Base-by-base conservation (phyloP, 73 alveolate genomes). In the Effrenium voratum region DNA sequence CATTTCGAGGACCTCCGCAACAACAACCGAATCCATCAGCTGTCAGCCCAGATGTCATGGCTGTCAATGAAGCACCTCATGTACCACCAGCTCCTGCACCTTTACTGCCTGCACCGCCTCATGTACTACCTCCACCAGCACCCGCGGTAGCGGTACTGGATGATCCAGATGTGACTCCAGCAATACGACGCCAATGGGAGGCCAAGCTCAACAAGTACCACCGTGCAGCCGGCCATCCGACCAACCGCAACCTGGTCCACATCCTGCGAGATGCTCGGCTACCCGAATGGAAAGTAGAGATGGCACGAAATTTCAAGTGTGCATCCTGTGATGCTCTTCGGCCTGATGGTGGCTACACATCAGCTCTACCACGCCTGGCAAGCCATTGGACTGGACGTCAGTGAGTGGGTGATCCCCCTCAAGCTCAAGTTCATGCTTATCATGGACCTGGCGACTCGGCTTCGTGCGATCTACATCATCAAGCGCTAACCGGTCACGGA, bases 281-380 rank as follows among this genome's bases (percentile, higher is more conserved):
- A 6, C 50, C 24, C 5, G 28, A 46, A n/a, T 72, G 83, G 83
- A 72, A 72, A 49, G 83, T 72, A 46, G 5, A 34, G 50, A 72
- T 72, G 83, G 83, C 83, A 6, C 8, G 5, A 3, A 49, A 72
- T 28, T 72, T 72, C 34, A 2, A 3, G 22, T 72, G 83, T 49
- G 50, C 83, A 6, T n/a, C 83, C 6, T 72, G 83, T 72, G 50
- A 30, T 34, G 49, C 50, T 26, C 49, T 72, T 3, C 45, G 49
- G 26, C 83, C 83, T n/a, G 83, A 49, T 36, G 83, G 83, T 49
- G 5, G 83, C 83, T 3, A 72, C 83, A 5, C 83, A 72, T 34
- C 50, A 46, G 22, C 83, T n/a, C 26, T 72, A n/a, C 34, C 50
- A 49, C 26, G 50, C 83, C 19, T 72, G 83, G 83, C 34, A 72